These are phyloP conservation scores for Geotrichum aggregatum DNA, from an alignment of 1,139 yeast genomes.

Conservation along the genomic window DNA sequence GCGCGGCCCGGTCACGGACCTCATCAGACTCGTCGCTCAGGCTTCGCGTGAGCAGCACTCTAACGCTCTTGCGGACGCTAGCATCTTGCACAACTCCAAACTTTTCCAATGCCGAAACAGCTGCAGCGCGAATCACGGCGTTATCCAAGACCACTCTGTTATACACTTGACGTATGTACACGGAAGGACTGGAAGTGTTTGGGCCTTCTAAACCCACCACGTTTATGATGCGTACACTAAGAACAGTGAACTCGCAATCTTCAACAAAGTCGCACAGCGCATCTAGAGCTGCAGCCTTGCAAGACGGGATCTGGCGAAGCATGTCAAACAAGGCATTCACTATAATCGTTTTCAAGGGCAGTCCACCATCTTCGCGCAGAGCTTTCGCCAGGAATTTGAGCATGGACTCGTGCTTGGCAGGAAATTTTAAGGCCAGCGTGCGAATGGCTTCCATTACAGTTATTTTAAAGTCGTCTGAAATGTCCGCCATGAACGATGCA, in stretches of 20 bases:
- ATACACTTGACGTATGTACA: constrained; percentile 91
- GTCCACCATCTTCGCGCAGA: constrained; percentile 87
- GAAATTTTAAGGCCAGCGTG: constrained; percentile 88
- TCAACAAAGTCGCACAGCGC: constrained; percentile 94
- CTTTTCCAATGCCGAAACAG: constrained; percentile 86
- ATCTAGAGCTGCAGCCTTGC: constrained; percentile 78
- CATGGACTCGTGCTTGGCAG: constrained; percentile 80
- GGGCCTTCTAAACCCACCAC: constrained; percentile 95
- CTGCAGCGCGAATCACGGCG: constrained; percentile 91
- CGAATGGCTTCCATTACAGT: constrained; percentile 94
- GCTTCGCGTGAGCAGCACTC: constrained; percentile 74
- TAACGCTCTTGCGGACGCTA: constrained; percentile 62
- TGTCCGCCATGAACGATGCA: constrained; percentile 85
- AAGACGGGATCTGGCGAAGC: constrained; percentile 79
- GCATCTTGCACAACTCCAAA: constrained; percentile 79
- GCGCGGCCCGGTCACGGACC: constrained; percentile 95
- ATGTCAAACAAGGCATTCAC: constrained; percentile 90
- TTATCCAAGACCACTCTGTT: constrained; percentile 94
- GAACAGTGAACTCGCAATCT: constrained; percentile 94
- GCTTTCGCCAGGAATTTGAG: constrained; percentile 77
- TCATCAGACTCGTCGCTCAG: constrained; percentile 90
- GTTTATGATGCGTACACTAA: constrained; percentile 85
- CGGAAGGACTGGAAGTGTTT: constrained; percentile 73
- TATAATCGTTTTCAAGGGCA: constrained; percentile 72
- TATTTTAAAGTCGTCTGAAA: constrained; percentile 91